These are phyloP conservation scores for Lachancea lanzarotensis DNA, from an alignment of 805 yeast genomes.

Conservation along the genomic window DNA sequence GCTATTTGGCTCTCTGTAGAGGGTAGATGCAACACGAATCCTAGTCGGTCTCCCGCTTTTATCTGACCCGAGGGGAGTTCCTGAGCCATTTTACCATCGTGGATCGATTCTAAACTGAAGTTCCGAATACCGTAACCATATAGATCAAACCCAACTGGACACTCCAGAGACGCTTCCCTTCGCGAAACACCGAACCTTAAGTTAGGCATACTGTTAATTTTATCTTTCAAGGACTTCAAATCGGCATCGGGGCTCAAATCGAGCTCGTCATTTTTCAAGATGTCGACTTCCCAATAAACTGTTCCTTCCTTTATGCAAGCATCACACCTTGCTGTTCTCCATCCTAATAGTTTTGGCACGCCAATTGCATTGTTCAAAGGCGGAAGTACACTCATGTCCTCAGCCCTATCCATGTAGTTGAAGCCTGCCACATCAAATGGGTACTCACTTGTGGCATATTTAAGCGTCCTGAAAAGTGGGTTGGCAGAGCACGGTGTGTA, in stretches of 20 bases:
- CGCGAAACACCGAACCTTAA: conserved; percentile 80
- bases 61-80: conserved; percentile 46
- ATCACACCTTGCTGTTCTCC: conserved; percentile 73
- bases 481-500: conserved; percentile 75
- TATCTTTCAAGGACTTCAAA: conserved; percentile 17
- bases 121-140: conserved; percentile 91
- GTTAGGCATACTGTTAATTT: conserved; percentile 39
- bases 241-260: conserved; percentile 30
- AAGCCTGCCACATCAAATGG: conserved; percentile 43
- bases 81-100: conserved; percentile 36
- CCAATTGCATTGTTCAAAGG: conserved; percentile 26
- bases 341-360: conserved; percentile 63
- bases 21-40: conserved; percentile 71
- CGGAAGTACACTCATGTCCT: conserved; percentile 41
- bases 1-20: conserved; percentile 38
- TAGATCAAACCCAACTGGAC: conserved; percentile 93
- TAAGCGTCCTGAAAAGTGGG: conserved; percentile 46
- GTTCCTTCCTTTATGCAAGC: conserved; percentile 70
- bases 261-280: conserved; percentile 34
- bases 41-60: conserved; percentile 73
- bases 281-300: conserved; percentile 72
- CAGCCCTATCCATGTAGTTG: conserved; percentile 51
- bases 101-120: conserved; percentile 64
- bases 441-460: conserved; percentile 67
- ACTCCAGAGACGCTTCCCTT: conserved; percentile 83